phyloP scores from a whole-genome alignment of 2,329 filamentous ascomycete genomes.

The Neodidymelliopsis sp. region DNA sequence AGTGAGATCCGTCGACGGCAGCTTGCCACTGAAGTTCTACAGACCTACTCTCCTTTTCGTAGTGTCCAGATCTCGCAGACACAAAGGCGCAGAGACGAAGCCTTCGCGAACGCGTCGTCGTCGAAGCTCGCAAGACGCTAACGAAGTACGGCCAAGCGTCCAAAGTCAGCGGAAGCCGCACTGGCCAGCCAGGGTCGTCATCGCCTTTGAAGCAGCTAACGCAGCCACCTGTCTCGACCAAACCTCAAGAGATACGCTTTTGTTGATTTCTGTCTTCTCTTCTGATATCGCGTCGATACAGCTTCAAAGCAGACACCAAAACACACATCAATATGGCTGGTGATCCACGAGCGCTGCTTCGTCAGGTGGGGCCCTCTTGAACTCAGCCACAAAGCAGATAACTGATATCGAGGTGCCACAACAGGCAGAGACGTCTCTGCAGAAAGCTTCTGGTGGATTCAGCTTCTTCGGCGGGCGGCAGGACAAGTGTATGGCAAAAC shows the following conservation, averaged over 20 bases:
- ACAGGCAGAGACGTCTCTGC: conserved; percentile 85
- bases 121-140: conserved; percentile 31
- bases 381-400: conserved; percentile 41
- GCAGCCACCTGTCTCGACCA: conserved; percentile 46
- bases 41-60: no score
- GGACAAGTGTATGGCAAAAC: conserved; percentile 77
- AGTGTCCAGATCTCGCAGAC: no score
- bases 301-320: background rate
- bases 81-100: background rate
- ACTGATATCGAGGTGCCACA: conserved; percentile 35
- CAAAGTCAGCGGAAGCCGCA: conserved; percentile 33
- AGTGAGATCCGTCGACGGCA: no score
- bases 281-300: background rate
- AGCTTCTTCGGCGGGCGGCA: conserved; percentile 85
- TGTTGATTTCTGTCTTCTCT: conserved; percentile 8
- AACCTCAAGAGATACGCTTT: conserved; percentile 24
- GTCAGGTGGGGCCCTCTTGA: conserved; percentile 45
- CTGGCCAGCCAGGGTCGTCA: conserved; percentile 40
- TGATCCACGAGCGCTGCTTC: conserved; percentile 47
- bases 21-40: no score
- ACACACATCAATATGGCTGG: conserved; percentile 43
- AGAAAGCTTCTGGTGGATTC: conserved; percentile 80
- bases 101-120: conserved; percentile 21
- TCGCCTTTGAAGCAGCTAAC: conserved; percentile 40
- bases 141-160: conserved; percentile 24